These are phyloP conservation scores for Castanea sativa DNA, from an alignment of 306 rosid species.

Conservation along the genomic window DNA sequence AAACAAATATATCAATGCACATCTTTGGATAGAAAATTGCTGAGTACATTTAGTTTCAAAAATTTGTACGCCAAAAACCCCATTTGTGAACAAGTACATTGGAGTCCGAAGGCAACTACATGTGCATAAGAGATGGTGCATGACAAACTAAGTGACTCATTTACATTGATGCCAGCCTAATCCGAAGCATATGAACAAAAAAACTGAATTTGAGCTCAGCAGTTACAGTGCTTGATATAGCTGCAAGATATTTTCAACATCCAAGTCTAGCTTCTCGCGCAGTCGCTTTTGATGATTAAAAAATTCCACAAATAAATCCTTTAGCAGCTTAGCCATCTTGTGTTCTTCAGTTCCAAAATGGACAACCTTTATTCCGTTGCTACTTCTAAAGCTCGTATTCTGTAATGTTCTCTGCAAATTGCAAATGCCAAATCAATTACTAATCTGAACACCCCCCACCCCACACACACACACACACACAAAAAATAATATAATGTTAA, in stretches of 20 bases:
- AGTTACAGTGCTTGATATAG: neutral
- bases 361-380: constrained; percentile 45
- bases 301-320: constrained; percentile 45
- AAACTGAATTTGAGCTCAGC: neutral
- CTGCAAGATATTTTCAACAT: constrained; percentile 38
- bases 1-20: too few relatives aligned
- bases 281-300: constrained; percentile 38
- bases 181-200: neutral
- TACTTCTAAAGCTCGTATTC: constrained; percentile 2
- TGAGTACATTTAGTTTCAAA: too few relatives aligned
- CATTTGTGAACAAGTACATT: neutral
- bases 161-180: neutral
- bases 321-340: constrained; percentile 36
- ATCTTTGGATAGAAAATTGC: too few relatives aligned
- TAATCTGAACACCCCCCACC: neutral
- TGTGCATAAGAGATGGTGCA: neutral
- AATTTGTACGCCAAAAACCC: too few relatives aligned
- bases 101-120: neutral
- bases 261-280: constrained; percentile 41
- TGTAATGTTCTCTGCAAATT: constrained; percentile 29
- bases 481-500: neutral
- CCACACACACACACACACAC: too few relatives aligned
- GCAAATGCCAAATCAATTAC: constrained; percentile 12
- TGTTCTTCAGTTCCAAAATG: constrained; percentile 40
- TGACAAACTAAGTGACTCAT: neutral